Evolutionary conservation across 2,329 filamentous ascomycete genomes (phyloP), one percentile per base, ranked within the genome.

Genomic region (Pestalotiopsis sp.): DNA sequence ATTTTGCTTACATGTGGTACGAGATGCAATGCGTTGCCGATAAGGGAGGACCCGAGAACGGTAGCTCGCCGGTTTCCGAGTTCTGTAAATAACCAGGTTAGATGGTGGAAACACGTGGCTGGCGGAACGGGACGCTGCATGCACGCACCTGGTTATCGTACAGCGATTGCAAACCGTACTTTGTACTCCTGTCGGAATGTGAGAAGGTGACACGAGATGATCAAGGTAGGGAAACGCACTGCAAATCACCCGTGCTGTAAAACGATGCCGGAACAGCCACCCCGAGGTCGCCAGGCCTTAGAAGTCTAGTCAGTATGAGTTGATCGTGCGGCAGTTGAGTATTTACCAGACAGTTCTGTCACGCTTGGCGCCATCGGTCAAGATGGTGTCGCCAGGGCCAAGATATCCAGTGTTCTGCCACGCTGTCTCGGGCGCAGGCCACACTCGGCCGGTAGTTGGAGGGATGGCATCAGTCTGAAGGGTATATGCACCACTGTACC

Each of bases 401-500:
- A 80, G 70, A 38, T 72, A 62, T 7, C 69, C 75, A 52, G 72
- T 74, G 31, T 77, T 77, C 9, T 68, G 41, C 78, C 77, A 80
- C 12, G 79, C 83, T 4, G 73, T 73, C 27, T 56, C 70, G 11
- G 76, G 76, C 27, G 80, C 63, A 38, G 75, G 75, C 75, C 75
- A 77, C 7, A 64, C 62, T 67, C 76, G 68, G n/a, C 76, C 76
- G 12, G 75, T 77, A 13, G 45, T 65, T 20, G 75, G 75, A 63
- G 69, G 66, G 41, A 77, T 68, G 1, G 76, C 74, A 67, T 75
- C 73, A 5, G 73, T 70, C 60, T 86, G 86, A 41, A 87, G 72
- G 0, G 86, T 88, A 70, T 85, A 87, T 6, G 85, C 85, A 4
- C 83, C 86, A 52, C 82, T 83, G 70, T 89, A 89, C 86, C 87